phyloP scores from a whole-genome alignment of 1,139 yeast genomes.

The Geotrichum citri-aurantii region DNA sequence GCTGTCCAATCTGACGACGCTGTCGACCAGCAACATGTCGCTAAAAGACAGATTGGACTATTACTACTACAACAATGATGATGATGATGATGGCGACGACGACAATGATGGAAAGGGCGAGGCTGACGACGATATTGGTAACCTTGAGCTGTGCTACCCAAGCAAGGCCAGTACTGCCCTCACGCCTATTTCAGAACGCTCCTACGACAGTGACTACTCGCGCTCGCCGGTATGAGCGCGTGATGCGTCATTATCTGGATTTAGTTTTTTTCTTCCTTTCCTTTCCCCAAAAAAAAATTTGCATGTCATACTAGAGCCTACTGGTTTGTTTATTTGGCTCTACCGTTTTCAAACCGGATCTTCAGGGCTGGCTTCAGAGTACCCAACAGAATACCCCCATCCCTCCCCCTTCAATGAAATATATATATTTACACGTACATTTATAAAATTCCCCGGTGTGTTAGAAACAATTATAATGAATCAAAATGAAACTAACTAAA shows the following conservation, averaged over 20 bases:
- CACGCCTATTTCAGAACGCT: not conserved
- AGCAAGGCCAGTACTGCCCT: not conserved
- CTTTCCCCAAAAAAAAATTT: not conserved
- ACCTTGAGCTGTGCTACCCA: not conserved
- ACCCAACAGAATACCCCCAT: too few relatives aligned
- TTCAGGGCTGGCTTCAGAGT: too few relatives aligned
- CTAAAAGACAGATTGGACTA: not conserved
- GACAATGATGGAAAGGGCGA: too few relatives aligned
- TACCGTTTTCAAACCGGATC: too few relatives aligned
- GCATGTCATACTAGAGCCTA: not conserved
- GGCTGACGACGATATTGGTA: not conserved
- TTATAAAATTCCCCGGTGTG: too few relatives aligned
- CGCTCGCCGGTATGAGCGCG: not conserved
- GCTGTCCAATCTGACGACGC: not conserved
- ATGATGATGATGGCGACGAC: too few relatives aligned
- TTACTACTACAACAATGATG: not conserved
- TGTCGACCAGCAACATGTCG: not conserved
- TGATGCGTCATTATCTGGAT: not conserved
- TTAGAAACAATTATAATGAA: too few relatives aligned
- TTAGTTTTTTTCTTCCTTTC: not conserved
- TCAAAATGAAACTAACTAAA: too few relatives aligned
- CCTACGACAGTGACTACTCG: slow-evolving; percentile 9
- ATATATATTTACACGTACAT: too few relatives aligned
- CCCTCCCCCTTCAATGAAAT: too few relatives aligned
- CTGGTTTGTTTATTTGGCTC: too few relatives aligned